A percentile compares a stretch with the other conserved stretches of the same genome.
Conservation (phyloP, 1,284 basidiomycete genomes). For the Cutaneotrichosporon arboriforme region DNA sequence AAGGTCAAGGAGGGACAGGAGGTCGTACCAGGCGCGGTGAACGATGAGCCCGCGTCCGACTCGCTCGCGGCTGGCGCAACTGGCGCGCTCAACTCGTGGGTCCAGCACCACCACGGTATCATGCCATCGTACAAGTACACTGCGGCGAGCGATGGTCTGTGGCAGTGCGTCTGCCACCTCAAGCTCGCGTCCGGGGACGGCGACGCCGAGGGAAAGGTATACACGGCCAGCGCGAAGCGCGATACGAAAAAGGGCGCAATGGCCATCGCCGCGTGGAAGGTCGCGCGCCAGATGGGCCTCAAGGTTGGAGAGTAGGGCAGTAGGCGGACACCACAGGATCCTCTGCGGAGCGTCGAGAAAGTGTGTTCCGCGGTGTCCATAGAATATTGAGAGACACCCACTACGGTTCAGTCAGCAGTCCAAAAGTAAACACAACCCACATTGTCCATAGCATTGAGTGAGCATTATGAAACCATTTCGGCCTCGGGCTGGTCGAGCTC, state of each 20-base stretch:
- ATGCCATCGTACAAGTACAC: constrained; percentile 5
- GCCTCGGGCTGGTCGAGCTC: neutral
- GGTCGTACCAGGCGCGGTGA: neutral
- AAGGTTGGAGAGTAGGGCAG: constrained; percentile 1
- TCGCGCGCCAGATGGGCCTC: constrained; percentile 24
- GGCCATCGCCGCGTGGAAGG: constrained; percentile 32
- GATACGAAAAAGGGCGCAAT: constrained; percentile 28
- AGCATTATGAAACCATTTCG: neutral
- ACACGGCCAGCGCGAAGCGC: constrained; percentile 24
- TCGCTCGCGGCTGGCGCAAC: neutral
- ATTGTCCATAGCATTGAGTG: neutral
- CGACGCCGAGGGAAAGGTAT: neutral
- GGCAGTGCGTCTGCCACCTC: constrained; percentile 2
- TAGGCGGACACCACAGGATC: neutral
- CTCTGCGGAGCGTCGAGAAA: no score
- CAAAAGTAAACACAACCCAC: neutral
- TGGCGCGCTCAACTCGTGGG: constrained; percentile 7
- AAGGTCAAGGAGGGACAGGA: neutral
- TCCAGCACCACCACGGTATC: neutral
- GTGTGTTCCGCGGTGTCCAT: no score
- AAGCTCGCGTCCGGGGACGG: neutral
- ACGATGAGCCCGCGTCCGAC: constrained; percentile 1
- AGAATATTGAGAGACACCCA: neutral
- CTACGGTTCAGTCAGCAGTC: neutral
- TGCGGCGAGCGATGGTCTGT: neutral